Percentiles rank a stretch among this genome's conserved stretches.
phyloP scores from a whole-genome alignment of 495 filamentous ascomycete species.

The Talaromyces stipitatus region DNA sequence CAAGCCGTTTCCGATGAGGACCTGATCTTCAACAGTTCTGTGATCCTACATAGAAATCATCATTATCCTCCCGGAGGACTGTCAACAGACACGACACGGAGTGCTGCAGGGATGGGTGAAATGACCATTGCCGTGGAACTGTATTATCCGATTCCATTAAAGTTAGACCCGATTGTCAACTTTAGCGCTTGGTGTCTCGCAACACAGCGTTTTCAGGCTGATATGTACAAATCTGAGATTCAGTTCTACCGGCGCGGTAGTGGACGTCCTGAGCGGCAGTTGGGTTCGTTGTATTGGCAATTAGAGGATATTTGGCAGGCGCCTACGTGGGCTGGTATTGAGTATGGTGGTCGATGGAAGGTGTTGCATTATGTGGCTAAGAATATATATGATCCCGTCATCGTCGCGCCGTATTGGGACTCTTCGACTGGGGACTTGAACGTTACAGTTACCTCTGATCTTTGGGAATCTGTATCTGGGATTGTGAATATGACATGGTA shows the following conservation, averaged over 20 bases:
- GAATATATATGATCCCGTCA: conserved; percentile 54
- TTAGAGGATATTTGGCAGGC: conserved; percentile 65
- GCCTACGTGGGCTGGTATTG: conserved; percentile 58
- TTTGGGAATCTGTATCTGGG: conserved; percentile 29
- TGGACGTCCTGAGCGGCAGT: conserved; percentile 50
- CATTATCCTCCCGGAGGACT: conserved; percentile 49
- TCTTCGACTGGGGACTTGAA: conserved; percentile 43
- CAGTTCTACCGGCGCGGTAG: conserved; percentile 59
- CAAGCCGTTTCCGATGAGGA: conserved; percentile 44
- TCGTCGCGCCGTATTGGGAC: conserved; percentile 57
- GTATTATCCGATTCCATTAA: conserved; percentile 57
- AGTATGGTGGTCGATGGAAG: conserved; percentile 61
- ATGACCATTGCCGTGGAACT: conserved; percentile 54
- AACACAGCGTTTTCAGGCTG: conserved; percentile 63
- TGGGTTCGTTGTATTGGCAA: conserved; percentile 63
- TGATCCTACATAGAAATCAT: conserved; percentile 55
- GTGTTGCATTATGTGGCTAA: conserved; percentile 52
- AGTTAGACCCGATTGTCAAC: conserved; percentile 48
- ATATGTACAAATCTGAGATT: conserved; percentile 57
- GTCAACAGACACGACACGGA: conserved; percentile 32
- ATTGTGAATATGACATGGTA: conserved; percentile 31
- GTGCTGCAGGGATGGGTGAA: conserved; percentile 46
- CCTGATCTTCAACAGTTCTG: conserved; percentile 53
- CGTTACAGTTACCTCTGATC: conserved; percentile 49
- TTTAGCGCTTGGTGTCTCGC: conserved; percentile 64